These are phyloP conservation scores for Paratinospora sagittata DNA, from an alignment of 164 flowering plant genomes.

Conservation along the genomic window DNA sequence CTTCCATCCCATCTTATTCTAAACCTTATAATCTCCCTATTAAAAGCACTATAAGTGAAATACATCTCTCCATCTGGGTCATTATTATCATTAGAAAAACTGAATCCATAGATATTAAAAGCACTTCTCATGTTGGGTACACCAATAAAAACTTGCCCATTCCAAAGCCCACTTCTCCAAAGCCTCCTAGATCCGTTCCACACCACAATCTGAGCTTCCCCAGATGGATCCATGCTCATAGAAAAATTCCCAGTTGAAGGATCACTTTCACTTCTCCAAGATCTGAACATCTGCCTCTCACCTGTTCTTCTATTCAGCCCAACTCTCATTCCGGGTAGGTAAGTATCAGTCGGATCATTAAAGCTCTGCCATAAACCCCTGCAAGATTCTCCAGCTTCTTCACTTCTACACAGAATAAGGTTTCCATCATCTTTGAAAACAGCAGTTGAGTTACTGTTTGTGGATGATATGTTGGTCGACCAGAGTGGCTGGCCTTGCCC, in stretches of 20 bases:
- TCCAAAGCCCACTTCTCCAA: conserved; percentile 74
- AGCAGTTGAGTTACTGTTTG: conserved; percentile 18
- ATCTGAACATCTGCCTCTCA: conserved; percentile 24
- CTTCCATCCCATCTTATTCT: conserved; percentile 34
- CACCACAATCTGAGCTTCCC: conserved; percentile 46
- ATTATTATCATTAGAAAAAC: conserved; percentile 13
- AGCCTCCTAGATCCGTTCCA: conserved; percentile 28
- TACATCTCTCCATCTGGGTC: conserved; percentile 19
- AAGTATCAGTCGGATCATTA: conserved; percentile 45
- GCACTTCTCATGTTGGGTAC: conserved; percentile 29
- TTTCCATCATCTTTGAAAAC: conserved; percentile 35
- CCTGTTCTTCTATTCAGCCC: conserved; percentile 18
- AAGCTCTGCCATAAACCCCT: conserved; percentile 50
- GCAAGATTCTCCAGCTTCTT: not conserved
- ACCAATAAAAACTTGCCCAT: conserved; percentile 33
- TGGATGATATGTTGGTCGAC: conserved; percentile 30
- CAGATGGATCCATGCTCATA: conserved; percentile 38
- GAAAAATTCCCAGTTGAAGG: conserved; percentile 47
- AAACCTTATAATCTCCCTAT: conserved; percentile 25
- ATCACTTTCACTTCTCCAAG: conserved; percentile 46
- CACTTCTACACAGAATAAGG: conserved; percentile 23
- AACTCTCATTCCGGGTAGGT: conserved; percentile 47
- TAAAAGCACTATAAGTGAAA: conserved; percentile 32
- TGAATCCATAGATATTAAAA: conserved; percentile 34
- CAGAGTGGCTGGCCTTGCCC: conserved; percentile 27